A percentile compares a stretch with the other conserved stretches of the same genome.
phyloP scores from a whole-genome alignment of 2,329 filamentous ascomycete species.

The Diaporthe batatas region DNA sequence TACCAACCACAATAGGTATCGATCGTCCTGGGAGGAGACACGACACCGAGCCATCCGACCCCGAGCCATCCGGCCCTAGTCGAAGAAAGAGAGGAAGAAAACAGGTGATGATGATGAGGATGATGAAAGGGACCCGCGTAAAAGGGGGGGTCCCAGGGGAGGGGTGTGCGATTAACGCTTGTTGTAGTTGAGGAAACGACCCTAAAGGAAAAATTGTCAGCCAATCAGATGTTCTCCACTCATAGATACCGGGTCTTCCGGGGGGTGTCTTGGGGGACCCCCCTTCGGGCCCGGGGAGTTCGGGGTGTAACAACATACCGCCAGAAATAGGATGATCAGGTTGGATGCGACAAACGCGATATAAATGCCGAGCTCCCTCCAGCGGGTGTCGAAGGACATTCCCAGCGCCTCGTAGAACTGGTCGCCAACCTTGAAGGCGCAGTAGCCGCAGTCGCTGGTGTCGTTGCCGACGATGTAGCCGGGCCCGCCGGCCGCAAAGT shows the following conservation, averaged over 20 bases:
- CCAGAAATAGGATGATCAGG: slow-evolving; percentile 70
- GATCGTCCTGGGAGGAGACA: not conserved
- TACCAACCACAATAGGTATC: not conserved
- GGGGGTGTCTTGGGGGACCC: too few species aligned
- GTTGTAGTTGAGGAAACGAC: slow-evolving; percentile 68
- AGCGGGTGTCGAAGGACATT: slow-evolving; percentile 76
- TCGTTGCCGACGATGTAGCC: slow-evolving; percentile 79
- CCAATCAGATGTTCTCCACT: slow-evolving; percentile 1
- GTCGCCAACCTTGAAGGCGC: slow-evolving; percentile 83
- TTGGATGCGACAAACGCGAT: slow-evolving; percentile 83
- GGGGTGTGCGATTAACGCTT: slow-evolving; percentile 53
- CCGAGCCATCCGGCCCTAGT: not conserved
- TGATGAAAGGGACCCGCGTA: not conserved
- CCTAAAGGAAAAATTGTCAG: slow-evolving; percentile 51
- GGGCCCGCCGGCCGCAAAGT: slow-evolving; percentile 75
- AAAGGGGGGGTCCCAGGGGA: not conserved
- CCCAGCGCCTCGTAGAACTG: slow-evolving; percentile 80
- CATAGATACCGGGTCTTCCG: not conserved
- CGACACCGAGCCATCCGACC: not conserved
- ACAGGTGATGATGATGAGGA: not conserved
- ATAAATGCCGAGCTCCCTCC: slow-evolving; percentile 87
- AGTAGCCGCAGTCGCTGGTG: slow-evolving; percentile 81
- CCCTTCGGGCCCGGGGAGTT: not conserved
- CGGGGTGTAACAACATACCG: slow-evolving; percentile 57
- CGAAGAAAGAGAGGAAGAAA: not conserved